Percentiles rank a stretch among this genome's conserved stretches.
These are phyloP conservation scores for Colletotrichum sp. DNA, from an alignment of 2,329 filamentous ascomycete genomes.

Conservation along the genomic window DNA sequence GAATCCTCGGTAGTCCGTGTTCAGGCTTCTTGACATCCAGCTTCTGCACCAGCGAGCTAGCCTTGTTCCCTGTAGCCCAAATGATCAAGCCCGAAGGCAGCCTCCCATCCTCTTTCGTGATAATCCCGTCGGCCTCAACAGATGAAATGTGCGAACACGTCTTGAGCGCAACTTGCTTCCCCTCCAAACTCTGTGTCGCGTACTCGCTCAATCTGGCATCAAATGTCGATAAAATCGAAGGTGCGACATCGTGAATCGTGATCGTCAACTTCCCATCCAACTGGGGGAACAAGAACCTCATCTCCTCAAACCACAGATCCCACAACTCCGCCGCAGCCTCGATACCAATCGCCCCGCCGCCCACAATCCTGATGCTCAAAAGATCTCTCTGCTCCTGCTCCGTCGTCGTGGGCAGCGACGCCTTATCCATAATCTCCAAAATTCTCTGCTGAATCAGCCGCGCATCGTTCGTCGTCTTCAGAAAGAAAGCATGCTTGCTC, in stretches of 20 bases:
- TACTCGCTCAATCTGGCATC: conserved; percentile 99
- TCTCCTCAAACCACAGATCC: conserved; percentile 97
- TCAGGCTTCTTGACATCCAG: conserved; percentile 1
- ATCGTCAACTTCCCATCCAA: conserved; percentile 95
- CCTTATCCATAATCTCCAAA: conserved; percentile 99
- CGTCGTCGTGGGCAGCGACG: conserved; percentile 93
- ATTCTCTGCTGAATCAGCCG: conserved; percentile 97
- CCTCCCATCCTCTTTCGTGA: conserved; percentile 89
- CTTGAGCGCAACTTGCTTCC: neutral
- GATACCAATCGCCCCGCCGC: conserved; percentile 93
- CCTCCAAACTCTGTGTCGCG: conserved; percentile 43
- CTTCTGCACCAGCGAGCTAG: neutral
- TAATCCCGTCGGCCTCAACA: conserved; percentile 77
- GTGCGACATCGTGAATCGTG: conserved; percentile 94
- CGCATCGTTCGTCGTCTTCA: conserved; percentile 97
- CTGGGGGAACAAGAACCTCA: conserved; percentile 97
- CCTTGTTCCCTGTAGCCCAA: conserved; percentile 89
- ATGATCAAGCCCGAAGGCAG: conserved; percentile 94
- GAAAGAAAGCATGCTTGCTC: conserved; percentile 91
- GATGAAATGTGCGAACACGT: neutral
- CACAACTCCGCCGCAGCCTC: conserved; percentile 98
- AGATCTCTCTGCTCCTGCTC: conserved; percentile 86
- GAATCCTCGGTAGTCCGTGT: neutral
- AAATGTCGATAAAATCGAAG: conserved; percentile 96
- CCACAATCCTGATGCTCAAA: conserved; percentile 95